These are phyloP conservation scores for Sugiyamaella marilandica DNA, from an alignment of 805 yeast species.

Conservation along the genomic window DNA sequence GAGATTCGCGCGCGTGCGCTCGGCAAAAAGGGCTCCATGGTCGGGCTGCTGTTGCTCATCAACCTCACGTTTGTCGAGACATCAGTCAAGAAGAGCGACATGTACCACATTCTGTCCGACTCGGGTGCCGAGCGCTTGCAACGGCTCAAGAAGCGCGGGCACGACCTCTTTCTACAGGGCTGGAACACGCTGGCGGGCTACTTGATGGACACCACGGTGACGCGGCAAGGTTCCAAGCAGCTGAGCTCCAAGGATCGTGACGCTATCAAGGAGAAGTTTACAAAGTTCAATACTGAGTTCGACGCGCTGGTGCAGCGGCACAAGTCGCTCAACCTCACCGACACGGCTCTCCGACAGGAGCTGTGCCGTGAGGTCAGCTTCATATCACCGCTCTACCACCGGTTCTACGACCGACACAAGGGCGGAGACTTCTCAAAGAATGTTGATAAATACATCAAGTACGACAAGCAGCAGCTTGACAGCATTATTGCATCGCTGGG, in stretches of 20 bases:
- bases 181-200: constrained; percentile 79
- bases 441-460: constrained; percentile 64
- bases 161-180: constrained; percentile 59
- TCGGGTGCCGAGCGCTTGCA: constrained; percentile 60
- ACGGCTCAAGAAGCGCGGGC: constrained; percentile 65
- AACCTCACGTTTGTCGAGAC: constrained; percentile 74
- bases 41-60: constrained; percentile 69
- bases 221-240: constrained; percentile 45
- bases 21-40: constrained; percentile 31
- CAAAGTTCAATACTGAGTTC: constrained; percentile 73
- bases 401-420: constrained; percentile 74
- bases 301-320: constrained; percentile 70
- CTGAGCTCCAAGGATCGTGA: constrained; percentile 70
- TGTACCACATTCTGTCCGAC: constrained; percentile 46
- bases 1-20: constrained; percentile 52
- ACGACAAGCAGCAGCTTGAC: constrained; percentile 40
- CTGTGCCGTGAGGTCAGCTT: constrained; percentile 67
- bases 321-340: constrained; percentile 60
- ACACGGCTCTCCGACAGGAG: constrained; percentile 56
- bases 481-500: constrained; percentile 33
- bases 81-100: constrained; percentile 46
- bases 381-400: constrained; percentile 76
- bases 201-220: constrained; percentile 75
- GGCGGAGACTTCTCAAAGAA: constrained; percentile 69
- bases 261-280: constrained; percentile 76